These are phyloP conservation scores for Carex arenaria DNA, from an alignment of 202 grass and related monocot species.

Conservation along the genomic window DNA sequence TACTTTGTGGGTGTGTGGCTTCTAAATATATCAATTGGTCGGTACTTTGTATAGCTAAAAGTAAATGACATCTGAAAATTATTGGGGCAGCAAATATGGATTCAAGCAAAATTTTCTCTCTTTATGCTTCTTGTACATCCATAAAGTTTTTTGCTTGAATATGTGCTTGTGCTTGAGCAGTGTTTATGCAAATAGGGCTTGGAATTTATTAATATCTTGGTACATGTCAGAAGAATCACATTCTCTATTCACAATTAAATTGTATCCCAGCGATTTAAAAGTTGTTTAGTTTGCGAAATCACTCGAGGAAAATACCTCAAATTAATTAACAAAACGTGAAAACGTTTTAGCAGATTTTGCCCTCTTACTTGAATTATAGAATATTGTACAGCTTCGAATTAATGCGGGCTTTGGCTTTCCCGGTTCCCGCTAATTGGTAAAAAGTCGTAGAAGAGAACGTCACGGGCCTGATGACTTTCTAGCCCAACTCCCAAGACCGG, in stretches of 20 bases:
- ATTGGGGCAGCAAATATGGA: neutral
- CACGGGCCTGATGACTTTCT: neutral
- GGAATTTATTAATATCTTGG: neutral
- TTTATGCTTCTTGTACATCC: neutral
- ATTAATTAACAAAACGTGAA: no score
- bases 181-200: neutral
- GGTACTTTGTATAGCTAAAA: conserved; percentile 11
- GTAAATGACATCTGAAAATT: neutral
- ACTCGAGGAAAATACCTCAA: no score
- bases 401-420: neutral
- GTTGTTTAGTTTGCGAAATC: neutral
- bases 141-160: neutral
- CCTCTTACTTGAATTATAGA: no score
- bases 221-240: neutral
- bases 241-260: neutral
- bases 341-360: no score
- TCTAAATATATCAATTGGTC: neutral
- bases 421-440: neutral
- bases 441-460: neutral
- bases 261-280: neutral
- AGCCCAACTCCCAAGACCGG: neutral
- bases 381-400: no score
- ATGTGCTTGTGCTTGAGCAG: neutral
- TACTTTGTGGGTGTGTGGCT: neutral
- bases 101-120: conserved; percentile 17